Base-by-base conservation (phyloP, 306 rosid species). In the Quercus cerris region DNA sequence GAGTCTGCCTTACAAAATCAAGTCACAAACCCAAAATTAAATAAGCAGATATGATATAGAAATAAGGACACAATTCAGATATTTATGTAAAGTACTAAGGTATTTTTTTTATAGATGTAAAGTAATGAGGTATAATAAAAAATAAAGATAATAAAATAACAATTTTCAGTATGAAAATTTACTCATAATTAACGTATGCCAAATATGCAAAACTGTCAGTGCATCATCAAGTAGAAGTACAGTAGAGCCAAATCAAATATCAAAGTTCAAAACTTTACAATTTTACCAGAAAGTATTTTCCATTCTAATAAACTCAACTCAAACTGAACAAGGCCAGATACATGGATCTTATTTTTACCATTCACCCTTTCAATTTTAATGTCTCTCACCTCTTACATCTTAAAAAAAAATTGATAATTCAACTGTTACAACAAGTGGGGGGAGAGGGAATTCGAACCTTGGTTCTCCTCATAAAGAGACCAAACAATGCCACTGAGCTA, bases 1-100 rank as follows among this genome's bases (percentile, higher is more conserved):
- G 89, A 89, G 41, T 89, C 92, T 89, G 33, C 88, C 86, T 80
- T 82, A 77, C 76, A 86, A 76, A 79, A 82, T 73, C 20, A 62
- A 52, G 70, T 9, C 75, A 80, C 67, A 68, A 31, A 44, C 64
- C 33, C 56, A 66, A 27, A 72, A 27, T 78, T 35, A 66, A 41
- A 20, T 57, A 71, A 63, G 33, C 17, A 78, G 56, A 22, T 51
- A 12, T 41, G n/a, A 35, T 52, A 28, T 15, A 23, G 69, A 20
- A 64, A 41, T 4, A 19, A 56, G 56, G 41, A 5, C 14, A 44
- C 5, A 25, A 5, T 15, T 46, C 20, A 54, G 44, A 19, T 14
- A 56, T 4, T 6, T 28, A 28, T 19, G 22, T 31, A 23, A 15
- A 63, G 27, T n/a, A 18, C 23, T 62, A 3, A 80, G 46, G 17